Conservation (phyloP, 768 basidiomycete genomes). For the Amyloporia xantha region DNA sequence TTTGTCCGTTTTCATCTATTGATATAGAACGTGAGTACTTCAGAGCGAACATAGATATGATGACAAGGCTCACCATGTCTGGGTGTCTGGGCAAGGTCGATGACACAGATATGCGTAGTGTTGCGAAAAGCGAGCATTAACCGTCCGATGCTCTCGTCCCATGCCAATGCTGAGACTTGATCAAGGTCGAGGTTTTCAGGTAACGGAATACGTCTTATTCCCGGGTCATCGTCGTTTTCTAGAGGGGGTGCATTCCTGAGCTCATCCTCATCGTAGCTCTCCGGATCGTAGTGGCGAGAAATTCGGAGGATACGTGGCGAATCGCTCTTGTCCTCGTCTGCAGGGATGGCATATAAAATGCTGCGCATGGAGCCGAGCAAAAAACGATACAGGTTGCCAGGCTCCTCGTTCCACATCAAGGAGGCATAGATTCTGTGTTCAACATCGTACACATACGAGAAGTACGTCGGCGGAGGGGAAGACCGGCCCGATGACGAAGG, state of each 20-base stretch:
- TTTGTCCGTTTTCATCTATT: too few relatives aligned
- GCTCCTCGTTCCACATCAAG: not conserved
- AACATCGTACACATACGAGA: conserved; percentile 1
- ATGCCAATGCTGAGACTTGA: conserved; percentile 44
- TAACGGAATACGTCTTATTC: conserved; percentile 2
- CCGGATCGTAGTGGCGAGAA: not conserved
- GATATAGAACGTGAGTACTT: too few relatives aligned
- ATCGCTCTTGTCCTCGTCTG: conserved; percentile 10
- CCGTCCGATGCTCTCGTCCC: conserved; percentile 61
- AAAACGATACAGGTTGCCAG: conserved; percentile 1
- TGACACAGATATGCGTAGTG: too few relatives aligned
- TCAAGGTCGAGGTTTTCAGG: conserved; percentile 9
- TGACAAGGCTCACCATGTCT: too few relatives aligned
- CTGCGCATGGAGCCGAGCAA: conserved; percentile 8
- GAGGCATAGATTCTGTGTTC: not conserved
- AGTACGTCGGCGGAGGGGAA: not conserved
- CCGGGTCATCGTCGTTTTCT: too few relatives aligned
- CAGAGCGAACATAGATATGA: too few relatives aligned
- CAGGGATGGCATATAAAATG: conserved; percentile 4
- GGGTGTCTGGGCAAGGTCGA: too few relatives aligned
- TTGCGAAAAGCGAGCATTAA: too few relatives aligned
- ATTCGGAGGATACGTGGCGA: conserved; percentile 8
- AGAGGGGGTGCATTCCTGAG: not conserved
- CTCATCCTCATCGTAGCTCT: not conserved
- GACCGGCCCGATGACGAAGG: not conserved